Conservation (phyloP, 2,329 filamentous ascomycete genomes). For the Furcasterigmium sp. region DNA sequence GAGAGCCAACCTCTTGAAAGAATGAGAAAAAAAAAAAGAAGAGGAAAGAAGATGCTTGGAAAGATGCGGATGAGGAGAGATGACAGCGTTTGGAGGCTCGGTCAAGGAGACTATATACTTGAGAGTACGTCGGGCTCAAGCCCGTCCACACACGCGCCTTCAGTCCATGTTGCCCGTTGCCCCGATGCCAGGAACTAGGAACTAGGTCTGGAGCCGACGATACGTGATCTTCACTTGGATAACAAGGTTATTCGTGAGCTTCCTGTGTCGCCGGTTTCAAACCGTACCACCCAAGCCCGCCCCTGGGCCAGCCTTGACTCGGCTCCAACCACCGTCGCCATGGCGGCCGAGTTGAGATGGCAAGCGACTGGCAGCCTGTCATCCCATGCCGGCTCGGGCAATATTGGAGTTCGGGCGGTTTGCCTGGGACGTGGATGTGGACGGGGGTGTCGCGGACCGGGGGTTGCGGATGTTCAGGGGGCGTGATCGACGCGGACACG, state of each 20-base stretch:
- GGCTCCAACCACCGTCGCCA: not conserved
- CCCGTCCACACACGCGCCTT: no score
- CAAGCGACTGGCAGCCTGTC: not conserved
- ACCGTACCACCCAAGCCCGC: not conserved
- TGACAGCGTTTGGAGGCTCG: not conserved
- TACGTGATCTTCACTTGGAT: not conserved
- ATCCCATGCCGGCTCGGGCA: no score
- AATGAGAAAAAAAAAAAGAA: slow-evolving; percentile 4
- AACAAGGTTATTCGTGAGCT: not conserved
- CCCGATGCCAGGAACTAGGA: no score
- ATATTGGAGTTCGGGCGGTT: no score
- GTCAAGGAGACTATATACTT: not conserved
- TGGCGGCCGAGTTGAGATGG: not conserved
- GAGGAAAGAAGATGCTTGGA: slow-evolving; percentile 4
- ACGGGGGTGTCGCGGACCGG: not conserved
- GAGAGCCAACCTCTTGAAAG: not conserved
- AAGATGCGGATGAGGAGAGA: not conserved
- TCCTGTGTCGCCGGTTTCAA: not conserved
- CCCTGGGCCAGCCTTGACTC: not conserved
- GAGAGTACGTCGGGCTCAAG: no score
- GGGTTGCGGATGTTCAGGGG: not conserved
- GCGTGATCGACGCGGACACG: not conserved
- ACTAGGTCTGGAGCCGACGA: not conserved
- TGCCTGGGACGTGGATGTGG: not conserved
- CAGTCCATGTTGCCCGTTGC: no score